Base-by-base conservation (phyloP, 1,284 basidiomycete species). In the Ceratobasidium sp. region DNA sequence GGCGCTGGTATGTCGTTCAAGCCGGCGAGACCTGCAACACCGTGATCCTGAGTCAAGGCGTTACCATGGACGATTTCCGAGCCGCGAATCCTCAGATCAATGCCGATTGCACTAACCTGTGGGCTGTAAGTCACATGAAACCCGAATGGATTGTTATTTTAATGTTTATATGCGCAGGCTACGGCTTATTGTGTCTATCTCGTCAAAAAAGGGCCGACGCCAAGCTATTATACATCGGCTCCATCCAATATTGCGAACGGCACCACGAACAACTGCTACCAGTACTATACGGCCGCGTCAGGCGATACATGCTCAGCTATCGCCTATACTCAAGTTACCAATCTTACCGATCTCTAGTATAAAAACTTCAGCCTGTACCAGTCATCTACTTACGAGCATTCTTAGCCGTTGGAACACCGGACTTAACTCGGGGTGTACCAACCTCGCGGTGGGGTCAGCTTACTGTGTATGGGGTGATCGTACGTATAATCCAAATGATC, bases 381-480 rank as follows among this genome's bases (percentile, higher is more conserved):
- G 26, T 42, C 42, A 66, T n/a, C 1, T 20, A 33, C 33, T 33
- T 1, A 33, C 4, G 33, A 33, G 33, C 33, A 33, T 33, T 33
- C 33, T 4, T n/a, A 66, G 64, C 0, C 42, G 64, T 9, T 66
- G 64, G 64, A 66, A 66, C 48, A 66, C 64, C 12, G 64, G 64
- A n/a, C 46, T 66, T 9, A 66, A 66, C n/a, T 66, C 64, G 5
- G 38, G 42, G 26, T 66, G 64, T 40, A 66, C 42, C 6, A 66
- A 66, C n/a, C 64, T 66, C 5, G 64, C 64, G 13, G 64, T 28
- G 23, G 44, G 44, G 9, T 66, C 64, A 9, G 42, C 64, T 3
- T 66, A 66, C 26, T 66, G 64, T n/a, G 64, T 66, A 6, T 66
- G 64, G 64, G 64, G 64, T 10, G 64, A 66, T 33, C 15, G 64